Evolutionary conservation across 495 filamentous ascomycete genomes (phyloP).

Genomic region (Friedmanniomyces simplex): DNA sequence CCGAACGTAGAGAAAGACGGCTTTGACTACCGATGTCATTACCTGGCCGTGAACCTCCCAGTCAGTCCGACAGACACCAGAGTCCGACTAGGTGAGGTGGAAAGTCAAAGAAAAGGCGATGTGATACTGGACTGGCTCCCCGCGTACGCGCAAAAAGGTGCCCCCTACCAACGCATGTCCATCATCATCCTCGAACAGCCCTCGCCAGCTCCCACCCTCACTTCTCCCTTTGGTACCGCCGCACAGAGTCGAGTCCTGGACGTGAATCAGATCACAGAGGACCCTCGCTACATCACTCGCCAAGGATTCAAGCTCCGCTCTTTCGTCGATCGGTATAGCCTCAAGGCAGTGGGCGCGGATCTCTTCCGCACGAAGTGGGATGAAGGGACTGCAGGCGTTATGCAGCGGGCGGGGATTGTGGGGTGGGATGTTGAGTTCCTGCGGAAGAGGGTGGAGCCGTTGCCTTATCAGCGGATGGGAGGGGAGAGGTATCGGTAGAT

Average conservation of each 20-base stretch:
- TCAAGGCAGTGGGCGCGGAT: conserved; percentile 68
- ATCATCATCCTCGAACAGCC: conserved; percentile 77
- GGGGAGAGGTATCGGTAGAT: conserved; percentile 26
- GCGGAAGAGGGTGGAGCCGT: conserved; percentile 52
- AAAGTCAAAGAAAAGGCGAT: conserved; percentile 40
- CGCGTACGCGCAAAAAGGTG: conserved; percentile 77
- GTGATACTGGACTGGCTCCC: conserved; percentile 73
- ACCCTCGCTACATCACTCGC: conserved; percentile 33
- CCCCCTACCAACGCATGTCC: conserved; percentile 78
- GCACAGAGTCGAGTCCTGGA: conserved; percentile 44
- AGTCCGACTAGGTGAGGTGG: conserved; percentile 42
- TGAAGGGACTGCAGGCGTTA: conserved; percentile 69
- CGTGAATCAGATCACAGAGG: conserved; percentile 38
- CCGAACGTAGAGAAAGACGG: conserved; percentile 65
- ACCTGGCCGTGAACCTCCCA: conserved; percentile 59
- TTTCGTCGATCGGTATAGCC: conserved; percentile 54
- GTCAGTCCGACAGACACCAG: conserved; percentile 45
- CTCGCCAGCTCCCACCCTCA: not conserved
- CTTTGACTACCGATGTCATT: conserved; percentile 76
- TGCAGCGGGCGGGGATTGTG: conserved; percentile 63
- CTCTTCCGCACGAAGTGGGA: conserved; percentile 90
- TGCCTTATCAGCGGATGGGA: conserved; percentile 35
- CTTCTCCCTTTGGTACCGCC: not conserved
- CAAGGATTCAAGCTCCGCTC: conserved; percentile 62
- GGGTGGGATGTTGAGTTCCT: conserved; percentile 78